Base-by-base conservation (phyloP, 306 rosid genomes). In the Rosa persica region DNA sequence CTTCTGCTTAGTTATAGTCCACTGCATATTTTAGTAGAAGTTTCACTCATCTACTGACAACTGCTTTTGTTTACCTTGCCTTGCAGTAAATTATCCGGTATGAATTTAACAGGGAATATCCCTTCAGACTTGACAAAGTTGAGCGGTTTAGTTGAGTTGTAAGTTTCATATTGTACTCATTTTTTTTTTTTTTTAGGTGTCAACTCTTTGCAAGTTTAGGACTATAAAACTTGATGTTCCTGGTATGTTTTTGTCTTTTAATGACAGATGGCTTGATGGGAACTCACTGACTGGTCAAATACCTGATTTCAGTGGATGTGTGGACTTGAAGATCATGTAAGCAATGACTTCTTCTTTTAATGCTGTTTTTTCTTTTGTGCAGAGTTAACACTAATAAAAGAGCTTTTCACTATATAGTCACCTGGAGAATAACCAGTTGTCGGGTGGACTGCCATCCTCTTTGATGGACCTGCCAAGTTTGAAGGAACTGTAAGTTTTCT, bases 351-450 rank as follows among this genome's bases (percentile, higher is more conserved):
- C 15, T 47, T 71, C 72, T 74, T 67, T 30, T 72, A 22, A 55
- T 61, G 52, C 23, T 81, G 65, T 23, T 22, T 75, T 49, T 23
- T 57, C 13, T 46, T 16, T 27, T 25, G 62, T 43, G 2, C 43
- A 67, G 70, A 51, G 49, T 72, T 70, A 80, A 74, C 68, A 62
- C 91, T 89, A 79, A 89, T 43, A 39, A 39, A 66, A 67, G 71
- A 16, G 78, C 70, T 82, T 87, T 87, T 25, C 71, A 73, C 74
- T 77, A 74, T 87, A 73, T 80, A 94, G 98, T 78, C 98, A 94
- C 87, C 95, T 94, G 11, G 98, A 94, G 82, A 89, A 90, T 85
- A 94, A 94, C 82, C 97, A 85, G 76, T 89, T 94, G 89, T 86
- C 82, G 0, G 97, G 97, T 23, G 87, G 54, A 76, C 86, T 94